phyloP scores from a whole-genome alignment of 2,329 filamentous ascomycete genomes.

The Emmonsiellopsis sp. region DNA sequence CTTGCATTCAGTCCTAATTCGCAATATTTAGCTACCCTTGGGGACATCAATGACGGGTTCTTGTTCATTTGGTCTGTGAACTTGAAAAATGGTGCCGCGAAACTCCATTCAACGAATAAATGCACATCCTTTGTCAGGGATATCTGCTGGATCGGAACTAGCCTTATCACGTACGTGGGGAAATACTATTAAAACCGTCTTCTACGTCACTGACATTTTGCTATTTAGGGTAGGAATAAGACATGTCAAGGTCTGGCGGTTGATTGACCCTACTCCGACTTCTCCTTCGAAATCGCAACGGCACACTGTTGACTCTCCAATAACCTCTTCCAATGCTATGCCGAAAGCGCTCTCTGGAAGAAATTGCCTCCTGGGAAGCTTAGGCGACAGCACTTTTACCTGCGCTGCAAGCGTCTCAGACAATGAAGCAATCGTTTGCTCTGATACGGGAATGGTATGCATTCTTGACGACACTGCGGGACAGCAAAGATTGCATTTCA shows the following conservation, averaged over 20 bases:
- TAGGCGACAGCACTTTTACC: conserved; percentile 78
- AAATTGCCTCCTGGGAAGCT: conserved; percentile 73
- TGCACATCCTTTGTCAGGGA: conserved; percentile 79
- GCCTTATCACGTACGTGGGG: conserved; percentile 60
- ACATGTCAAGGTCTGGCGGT: conserved; percentile 87
- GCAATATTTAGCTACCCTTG: conserved; percentile 77
- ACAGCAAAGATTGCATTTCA: conserved; percentile 59
- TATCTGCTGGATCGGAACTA: conserved; percentile 85
- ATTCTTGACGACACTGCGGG: conserved; percentile 69
- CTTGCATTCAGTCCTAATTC: conserved; percentile 86
- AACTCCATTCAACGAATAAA: conserved; percentile 76
- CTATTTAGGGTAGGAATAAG: conserved; percentile 59
- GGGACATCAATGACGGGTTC: conserved; percentile 84
- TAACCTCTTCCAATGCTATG: conserved; percentile 31
- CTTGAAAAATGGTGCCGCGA: conserved; percentile 68
- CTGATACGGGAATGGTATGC: conserved; percentile 84
- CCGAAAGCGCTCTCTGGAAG: conserved; percentile 71
- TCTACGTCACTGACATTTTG: conserved; percentile 7
- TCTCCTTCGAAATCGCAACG: conserved; percentile 56
- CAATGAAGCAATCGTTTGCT: conserved; percentile 69
- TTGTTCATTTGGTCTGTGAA: conserved; percentile 87
- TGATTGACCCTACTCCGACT: conserved; percentile 55
- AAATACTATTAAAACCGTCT: not conserved
- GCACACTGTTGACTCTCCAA: conserved; percentile 33
- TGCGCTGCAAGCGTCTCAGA: conserved; percentile 65